Percentiles rank a stretch among this genome's conserved stretches.
Evolutionary conservation across 2,329 filamentous ascomycete genomes (phyloP).

Genomic region (Colletotrichum paranaense): DNA sequence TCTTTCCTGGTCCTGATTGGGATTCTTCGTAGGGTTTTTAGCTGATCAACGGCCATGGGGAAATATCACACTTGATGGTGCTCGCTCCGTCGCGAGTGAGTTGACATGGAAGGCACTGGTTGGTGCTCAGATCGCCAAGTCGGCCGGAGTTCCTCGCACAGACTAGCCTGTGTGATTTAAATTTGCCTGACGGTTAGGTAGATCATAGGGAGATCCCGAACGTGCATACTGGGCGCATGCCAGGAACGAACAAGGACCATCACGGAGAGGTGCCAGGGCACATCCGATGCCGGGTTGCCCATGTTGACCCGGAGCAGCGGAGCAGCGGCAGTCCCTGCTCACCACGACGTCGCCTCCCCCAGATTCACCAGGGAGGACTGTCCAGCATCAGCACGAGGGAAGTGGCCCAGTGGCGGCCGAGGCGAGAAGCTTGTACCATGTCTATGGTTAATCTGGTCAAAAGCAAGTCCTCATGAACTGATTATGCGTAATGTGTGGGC

Average conservation of each 20-base stretch:
- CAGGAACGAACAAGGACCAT: constrained; percentile 8
- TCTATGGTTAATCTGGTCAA: constrained; percentile 3
- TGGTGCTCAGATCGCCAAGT: constrained; percentile 38
- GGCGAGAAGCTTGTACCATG: constrained; percentile 6
- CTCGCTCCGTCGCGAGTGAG: constrained; percentile 30
- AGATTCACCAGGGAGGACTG: neutral
- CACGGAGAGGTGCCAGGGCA: constrained; percentile 24
- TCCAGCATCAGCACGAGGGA: neutral
- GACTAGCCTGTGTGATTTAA: constrained; percentile 36
- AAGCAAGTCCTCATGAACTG: constrained; percentile 15
- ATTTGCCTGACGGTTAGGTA: constrained; percentile 36
- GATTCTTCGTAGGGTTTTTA: constrained; percentile 32
- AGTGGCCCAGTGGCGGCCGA: neutral
- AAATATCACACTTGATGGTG: constrained; percentile 11
- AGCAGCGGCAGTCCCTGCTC: constrained; percentile 33
- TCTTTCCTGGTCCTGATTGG: constrained; percentile 1
- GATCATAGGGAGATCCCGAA: constrained; percentile 34
- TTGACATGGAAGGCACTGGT: constrained; percentile 34
- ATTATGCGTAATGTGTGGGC: constrained; percentile 19
- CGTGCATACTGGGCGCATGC: constrained; percentile 25
- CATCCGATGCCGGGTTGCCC: constrained; percentile 34
- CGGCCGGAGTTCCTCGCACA: constrained; percentile 36
- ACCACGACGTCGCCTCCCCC: constrained; percentile 19
- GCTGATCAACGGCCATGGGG: constrained; percentile 25
- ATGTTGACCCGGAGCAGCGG: constrained; percentile 27